Conservation (phyloP, 106 monocot genomes). For the Alisma plantagoaquatica region DNA sequence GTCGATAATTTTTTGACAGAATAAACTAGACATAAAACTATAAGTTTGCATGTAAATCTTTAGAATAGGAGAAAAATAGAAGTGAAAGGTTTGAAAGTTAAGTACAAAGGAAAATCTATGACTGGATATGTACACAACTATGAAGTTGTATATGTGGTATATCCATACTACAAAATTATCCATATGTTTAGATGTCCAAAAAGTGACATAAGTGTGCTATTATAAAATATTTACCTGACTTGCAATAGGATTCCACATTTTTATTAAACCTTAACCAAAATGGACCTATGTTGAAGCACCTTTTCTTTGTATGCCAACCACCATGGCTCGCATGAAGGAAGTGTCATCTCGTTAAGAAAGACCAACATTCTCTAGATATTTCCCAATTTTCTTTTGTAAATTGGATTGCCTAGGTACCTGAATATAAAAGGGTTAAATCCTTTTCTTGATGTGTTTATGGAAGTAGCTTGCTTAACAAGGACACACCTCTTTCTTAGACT, state of each 20-base stretch:
- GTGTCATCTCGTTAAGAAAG: constrained; percentile 71
- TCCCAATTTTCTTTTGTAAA: constrained; percentile 63
- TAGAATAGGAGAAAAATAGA: too few species aligned
- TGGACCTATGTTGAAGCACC: constrained; percentile 20
- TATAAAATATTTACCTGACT: too few species aligned
- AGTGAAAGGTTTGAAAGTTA: neutral
- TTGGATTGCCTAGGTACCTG: constrained; percentile 53
- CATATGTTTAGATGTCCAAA: too few species aligned
- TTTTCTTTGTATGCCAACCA: constrained; percentile 44
- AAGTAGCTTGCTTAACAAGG: too few species aligned
- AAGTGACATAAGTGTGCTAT: too few species aligned
- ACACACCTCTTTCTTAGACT: constrained; percentile 57
- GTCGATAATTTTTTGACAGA: too few species aligned
- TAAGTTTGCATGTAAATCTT: too few species aligned
- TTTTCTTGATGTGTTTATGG: too few species aligned
- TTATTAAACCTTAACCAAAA: constrained; percentile 49
- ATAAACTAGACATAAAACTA: too few species aligned
- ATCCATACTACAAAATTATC: too few species aligned
- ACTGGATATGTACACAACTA: too few species aligned
- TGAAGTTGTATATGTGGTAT: too few species aligned
- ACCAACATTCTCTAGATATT: constrained; percentile 61
- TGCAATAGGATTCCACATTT: constrained; percentile 95
- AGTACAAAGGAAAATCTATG: neutral
- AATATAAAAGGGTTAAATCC: neutral
- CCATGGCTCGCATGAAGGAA: constrained; percentile 80